These are phyloP conservation scores for Dothiorella sarmentorum DNA, from an alignment of 2,329 filamentous ascomycete species.

Conservation along the genomic window DNA sequence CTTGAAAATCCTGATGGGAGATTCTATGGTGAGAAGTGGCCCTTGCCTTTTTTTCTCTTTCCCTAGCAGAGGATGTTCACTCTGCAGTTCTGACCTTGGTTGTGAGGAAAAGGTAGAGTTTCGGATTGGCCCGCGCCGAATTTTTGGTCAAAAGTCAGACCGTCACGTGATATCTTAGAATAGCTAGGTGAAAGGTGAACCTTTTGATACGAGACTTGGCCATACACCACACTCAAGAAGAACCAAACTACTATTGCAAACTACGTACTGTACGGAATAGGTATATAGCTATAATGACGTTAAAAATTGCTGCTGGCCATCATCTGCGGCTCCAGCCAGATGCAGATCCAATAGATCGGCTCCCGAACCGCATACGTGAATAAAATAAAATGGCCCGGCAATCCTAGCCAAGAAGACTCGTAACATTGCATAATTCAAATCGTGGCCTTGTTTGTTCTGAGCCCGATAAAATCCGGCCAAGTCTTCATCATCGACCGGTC, in stretches of 20 bases:
- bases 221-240: neutral
- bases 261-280: constrained; percentile 16
- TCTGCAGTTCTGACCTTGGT: too few species aligned
- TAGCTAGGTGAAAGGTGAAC: too few species aligned
- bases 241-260: constrained; percentile 13
- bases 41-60: too few species aligned
- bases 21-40: too few species aligned
- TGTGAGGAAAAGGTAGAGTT: too few species aligned
- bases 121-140: too few species aligned
- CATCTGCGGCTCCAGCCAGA: neutral
- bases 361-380: neutral
- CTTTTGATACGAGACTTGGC: too few species aligned
- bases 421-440: constrained; percentile 6
- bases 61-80: too few species aligned
- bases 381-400: neutral
- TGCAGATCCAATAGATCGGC: neutral
- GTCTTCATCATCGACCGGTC: constrained; percentile 8
- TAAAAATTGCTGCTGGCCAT: neutral
- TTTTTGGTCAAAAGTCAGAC: too few species aligned
- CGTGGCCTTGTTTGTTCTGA: neutral
- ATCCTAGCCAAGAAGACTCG: constrained; percentile 15
- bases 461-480: neutral
- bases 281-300: constrained; percentile 16
- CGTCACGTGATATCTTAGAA: neutral
- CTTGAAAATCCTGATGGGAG: too few species aligned